A percentile compares a stretch with the other conserved stretches of the same genome.
Conservation (phyloP, 75 land plant species). For the Isoetes taiwanensis region DNA sequence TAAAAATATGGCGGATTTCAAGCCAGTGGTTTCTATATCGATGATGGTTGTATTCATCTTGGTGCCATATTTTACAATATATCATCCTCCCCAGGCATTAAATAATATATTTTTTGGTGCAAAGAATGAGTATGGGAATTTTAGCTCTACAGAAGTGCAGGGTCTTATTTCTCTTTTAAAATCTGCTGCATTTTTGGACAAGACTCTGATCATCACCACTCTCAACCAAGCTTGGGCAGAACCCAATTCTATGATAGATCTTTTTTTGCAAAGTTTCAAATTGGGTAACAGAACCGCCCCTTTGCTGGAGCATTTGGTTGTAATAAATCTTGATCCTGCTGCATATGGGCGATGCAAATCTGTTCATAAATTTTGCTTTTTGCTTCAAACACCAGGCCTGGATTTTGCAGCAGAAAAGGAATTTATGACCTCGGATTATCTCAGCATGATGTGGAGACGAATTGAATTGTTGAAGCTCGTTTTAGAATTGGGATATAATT, state of each 20-base stretch:
- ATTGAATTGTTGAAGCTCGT: not conserved
- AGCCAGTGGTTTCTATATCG: too few species aligned
- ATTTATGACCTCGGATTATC: not conserved
- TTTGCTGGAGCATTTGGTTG: not conserved
- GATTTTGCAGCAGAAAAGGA: not conserved
- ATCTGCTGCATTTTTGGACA: not conserved
- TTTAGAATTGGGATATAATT: not conserved
- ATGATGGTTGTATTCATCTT: too few species aligned
- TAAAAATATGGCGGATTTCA: too few species aligned
- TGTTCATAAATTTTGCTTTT: not conserved
- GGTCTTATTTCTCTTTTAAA: not conserved
- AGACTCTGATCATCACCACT: conserved; percentile 1
- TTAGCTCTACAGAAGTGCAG: too few species aligned
- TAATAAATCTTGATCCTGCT: not conserved
- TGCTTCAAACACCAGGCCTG: not conserved
- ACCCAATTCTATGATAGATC: not conserved
- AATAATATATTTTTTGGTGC: too few species aligned
- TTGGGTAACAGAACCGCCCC: not conserved
- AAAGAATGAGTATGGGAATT: too few species aligned
- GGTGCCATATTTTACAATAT: too few species aligned
- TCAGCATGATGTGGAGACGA: conserved; percentile 5
- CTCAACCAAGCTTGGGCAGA: not conserved
- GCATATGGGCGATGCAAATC: not conserved
- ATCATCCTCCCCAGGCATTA: too few species aligned
- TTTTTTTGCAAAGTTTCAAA: not conserved